Evolutionary conservation across 169 alveolate species (phyloP).

Genomic region (Plasmodium berghei): DNA sequence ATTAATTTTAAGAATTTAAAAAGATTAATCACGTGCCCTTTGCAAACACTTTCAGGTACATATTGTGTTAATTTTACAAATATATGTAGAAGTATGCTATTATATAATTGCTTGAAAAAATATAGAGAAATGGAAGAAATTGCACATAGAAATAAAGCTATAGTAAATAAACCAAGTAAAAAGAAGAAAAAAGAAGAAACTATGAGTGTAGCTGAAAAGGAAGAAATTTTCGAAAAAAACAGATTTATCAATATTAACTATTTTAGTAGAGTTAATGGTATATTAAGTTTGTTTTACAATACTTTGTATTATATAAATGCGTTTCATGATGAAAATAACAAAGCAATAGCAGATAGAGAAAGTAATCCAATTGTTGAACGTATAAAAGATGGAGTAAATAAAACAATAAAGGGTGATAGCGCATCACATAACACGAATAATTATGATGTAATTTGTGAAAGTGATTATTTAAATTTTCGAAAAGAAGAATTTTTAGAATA

Average conservation of each 20-base stretch:
- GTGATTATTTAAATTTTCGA: constrained; percentile 5
- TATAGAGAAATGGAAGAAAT: constrained; percentile 45
- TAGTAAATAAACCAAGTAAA: constrained; percentile 51
- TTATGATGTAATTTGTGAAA: neutral
- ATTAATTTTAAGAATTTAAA: constrained; percentile 88
- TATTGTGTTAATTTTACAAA: constrained; percentile 65
- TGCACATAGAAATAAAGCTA: constrained; percentile 18
- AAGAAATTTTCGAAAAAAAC: constrained; percentile 66
- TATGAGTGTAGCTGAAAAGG: constrained; percentile 71
- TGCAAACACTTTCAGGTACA: constrained; percentile 85
- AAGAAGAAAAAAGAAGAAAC: constrained; percentile 65
- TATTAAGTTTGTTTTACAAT: constrained; percentile 56
- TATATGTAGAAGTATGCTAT: constrained; percentile 73
- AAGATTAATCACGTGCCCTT: constrained; percentile 84
- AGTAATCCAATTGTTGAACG: neutral
- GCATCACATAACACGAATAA: neutral
- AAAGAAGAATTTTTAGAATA: constrained; percentile 28
- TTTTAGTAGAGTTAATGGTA: constrained; percentile 67
- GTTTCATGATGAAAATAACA: constrained; percentile 12
- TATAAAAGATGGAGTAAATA: neutral
- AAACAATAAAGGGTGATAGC: neutral
- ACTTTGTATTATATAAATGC: constrained; percentile 64
- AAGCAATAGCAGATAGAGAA: neutral
- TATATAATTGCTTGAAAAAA: constrained; percentile 51
- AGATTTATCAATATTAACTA: constrained; percentile 52